A percentile compares a stretch with the other conserved stretches of the same genome.
Conservation (phyloP, 1,139 yeast genomes). For the Geotrichum klebahnii region DNA sequence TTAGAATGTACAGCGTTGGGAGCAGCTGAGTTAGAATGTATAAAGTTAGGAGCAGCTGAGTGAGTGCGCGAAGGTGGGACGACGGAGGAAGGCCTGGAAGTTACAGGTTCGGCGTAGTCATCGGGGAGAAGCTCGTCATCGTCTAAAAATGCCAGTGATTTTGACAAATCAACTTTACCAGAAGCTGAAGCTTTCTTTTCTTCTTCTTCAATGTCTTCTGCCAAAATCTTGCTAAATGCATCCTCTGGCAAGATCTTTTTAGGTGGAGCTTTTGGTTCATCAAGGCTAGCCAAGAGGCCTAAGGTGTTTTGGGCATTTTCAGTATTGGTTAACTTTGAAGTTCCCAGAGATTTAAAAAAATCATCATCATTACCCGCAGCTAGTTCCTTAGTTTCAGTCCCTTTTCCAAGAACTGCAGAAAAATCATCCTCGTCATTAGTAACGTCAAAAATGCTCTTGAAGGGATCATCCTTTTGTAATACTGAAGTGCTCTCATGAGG, state of each 20-base stretch:
- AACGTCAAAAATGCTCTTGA: background rate
- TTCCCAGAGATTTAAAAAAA: background rate
- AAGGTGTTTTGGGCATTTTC: background rate
- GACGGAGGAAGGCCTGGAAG: background rate
- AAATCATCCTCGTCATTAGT: constrained; percentile 24
- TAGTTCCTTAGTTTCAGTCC: constrained; percentile 12
- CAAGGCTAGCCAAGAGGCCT: background rate
- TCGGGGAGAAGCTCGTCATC: constrained; percentile 46
- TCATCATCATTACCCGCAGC: background rate
- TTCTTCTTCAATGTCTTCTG: constrained; percentile 19
- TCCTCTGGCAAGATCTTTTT: constrained; percentile 19
- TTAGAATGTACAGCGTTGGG: background rate
- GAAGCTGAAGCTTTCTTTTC: constrained; percentile 1
- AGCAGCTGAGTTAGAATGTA: background rate
- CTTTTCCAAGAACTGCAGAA: constrained; percentile 22
- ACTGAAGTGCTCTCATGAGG: background rate
- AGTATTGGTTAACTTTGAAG: background rate
- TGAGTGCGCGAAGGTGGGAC: constrained; percentile 2
- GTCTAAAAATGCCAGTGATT: constrained; percentile 43
- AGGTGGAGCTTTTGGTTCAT: background rate
- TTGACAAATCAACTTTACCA: constrained; percentile 20
- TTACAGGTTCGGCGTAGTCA: constrained; percentile 36
- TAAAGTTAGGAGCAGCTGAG: constrained; percentile 1
- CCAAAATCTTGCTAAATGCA: constrained; percentile 25
- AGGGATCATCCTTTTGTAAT: background rate